Evolutionary conservation across 2,329 filamentous ascomycete genomes (phyloP).

Genomic region (Pseudogymnoascus sp.): DNA sequence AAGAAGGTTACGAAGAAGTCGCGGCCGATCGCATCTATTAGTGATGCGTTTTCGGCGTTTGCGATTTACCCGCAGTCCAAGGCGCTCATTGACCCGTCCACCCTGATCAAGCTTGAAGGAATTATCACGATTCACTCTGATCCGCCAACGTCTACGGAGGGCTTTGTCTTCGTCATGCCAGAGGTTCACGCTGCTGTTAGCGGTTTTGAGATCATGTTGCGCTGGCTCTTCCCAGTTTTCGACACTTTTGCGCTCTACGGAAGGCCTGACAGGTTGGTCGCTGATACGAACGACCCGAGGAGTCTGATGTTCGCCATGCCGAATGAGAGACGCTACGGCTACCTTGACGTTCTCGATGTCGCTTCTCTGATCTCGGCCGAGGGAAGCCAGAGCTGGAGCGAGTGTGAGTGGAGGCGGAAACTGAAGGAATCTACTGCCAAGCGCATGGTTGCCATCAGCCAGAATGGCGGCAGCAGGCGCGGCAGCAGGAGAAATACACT

Average conservation of each 20-base stretch:
- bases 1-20: slow-evolving; percentile 88
- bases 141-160: slow-evolving; percentile 71
- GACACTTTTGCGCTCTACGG: slow-evolving; percentile 91
- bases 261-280: slow-evolving; percentile 75
- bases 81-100: slow-evolving; percentile 87
- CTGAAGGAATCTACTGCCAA: slow-evolving; percentile 81
- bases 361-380: slow-evolving; percentile 69
- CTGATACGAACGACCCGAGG: slow-evolving; percentile 76
- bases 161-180: slow-evolving; percentile 97
- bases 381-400: slow-evolving; percentile 69
- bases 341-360: slow-evolving; percentile 83
- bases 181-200: slow-evolving; percentile 85
- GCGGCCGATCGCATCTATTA: slow-evolving; percentile 82
- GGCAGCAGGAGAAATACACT: slow-evolving; percentile 51
- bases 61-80: slow-evolving; percentile 95
- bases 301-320: slow-evolving; percentile 99
- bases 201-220: slow-evolving; percentile 91
- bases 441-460: slow-evolving; percentile 58
- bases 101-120: slow-evolving; percentile 87
- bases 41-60: slow-evolving; percentile 84
- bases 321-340: slow-evolving; percentile 77
- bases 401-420: slow-evolving; percentile 81
- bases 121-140: slow-evolving; percentile 78
- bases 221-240: slow-evolving; percentile 87
- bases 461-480: slow-evolving; percentile 40